These are phyloP conservation scores for Solanum okadae DNA, from an alignment of 257 asterid genomes.

Conservation along the genomic window DNA sequence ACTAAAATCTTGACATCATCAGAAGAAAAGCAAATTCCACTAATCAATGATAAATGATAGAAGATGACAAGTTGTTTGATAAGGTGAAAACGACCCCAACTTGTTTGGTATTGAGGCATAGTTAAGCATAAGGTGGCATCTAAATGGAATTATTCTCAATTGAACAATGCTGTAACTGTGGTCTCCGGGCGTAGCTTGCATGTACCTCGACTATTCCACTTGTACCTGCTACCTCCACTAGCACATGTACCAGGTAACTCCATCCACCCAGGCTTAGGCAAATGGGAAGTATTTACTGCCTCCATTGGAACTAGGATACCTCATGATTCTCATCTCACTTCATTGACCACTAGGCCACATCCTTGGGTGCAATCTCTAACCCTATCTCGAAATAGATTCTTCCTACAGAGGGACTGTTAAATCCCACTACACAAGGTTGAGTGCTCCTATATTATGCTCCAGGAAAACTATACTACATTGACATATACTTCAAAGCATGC, in stretches of 20 bases:
- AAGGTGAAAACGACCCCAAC: background rate
- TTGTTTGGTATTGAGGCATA: background rate
- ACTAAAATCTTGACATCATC: background rate
- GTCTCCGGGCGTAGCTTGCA: background rate
- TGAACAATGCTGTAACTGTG: background rate
- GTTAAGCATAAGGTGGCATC: background rate
- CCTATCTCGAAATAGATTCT: background rate
- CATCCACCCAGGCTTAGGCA: background rate
- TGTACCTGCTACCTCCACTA: background rate
- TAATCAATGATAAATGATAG: background rate
- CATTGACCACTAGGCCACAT: background rate
- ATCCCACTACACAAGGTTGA: background rate
- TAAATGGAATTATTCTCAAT: background rate
- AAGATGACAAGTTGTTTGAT: background rate
- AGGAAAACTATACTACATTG: background rate
- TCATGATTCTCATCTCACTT: background rate
- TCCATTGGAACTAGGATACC: background rate
- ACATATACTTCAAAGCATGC: background rate
- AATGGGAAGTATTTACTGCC: background rate
- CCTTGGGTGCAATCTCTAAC: background rate
- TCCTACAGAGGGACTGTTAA: background rate
- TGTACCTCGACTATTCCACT: background rate
- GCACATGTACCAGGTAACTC: background rate
- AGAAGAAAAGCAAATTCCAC: background rate
- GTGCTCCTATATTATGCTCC: background rate